A percentile compares a stretch with the other conserved stretches of the same genome.
phyloP scores from a whole-genome alignment of 106 monocot species.

The Alisma plantagoaquatica region DNA sequence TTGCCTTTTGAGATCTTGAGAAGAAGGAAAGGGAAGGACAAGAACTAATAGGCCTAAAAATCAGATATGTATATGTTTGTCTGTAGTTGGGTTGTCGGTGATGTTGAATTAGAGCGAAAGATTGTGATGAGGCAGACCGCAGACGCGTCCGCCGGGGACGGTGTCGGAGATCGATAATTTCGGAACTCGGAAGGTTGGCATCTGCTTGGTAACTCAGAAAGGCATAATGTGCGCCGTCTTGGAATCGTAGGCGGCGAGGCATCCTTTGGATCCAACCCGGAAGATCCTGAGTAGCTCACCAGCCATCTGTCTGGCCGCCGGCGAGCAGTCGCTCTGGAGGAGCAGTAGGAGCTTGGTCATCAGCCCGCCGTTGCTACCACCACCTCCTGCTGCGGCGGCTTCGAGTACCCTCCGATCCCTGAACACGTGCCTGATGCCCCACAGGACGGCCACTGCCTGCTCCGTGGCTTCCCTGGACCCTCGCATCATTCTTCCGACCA shows the following conservation, averaged over 20 bases:
- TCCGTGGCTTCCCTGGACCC: slow-evolving; percentile 35
- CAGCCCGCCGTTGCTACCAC: slow-evolving; percentile 39
- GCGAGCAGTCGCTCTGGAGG: slow-evolving; percentile 79
- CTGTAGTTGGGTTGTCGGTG: no score
- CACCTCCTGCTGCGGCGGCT: slow-evolving; percentile 48
- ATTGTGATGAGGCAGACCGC: no score
- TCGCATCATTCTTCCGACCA: not conserved
- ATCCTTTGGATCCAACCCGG: slow-evolving; percentile 44
- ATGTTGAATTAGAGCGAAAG: no score
- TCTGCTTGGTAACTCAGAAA: no score
- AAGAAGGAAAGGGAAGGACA: no score
- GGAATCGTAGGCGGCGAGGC: slow-evolving; percentile 47
- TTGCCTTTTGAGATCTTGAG: no score
- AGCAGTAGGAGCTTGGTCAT: slow-evolving; percentile 58
- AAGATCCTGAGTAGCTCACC: slow-evolving; percentile 60
- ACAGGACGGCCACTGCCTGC: slow-evolving; percentile 53
- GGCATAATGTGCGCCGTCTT: slow-evolving; percentile 84
- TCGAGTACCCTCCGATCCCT: slow-evolving; percentile 53
- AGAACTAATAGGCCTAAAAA: no score
- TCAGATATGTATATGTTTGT: no score
- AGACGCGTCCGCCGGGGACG: no score
- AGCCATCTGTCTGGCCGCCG: slow-evolving; percentile 66
- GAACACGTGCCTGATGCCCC: slow-evolving; percentile 59
- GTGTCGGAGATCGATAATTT: no score
- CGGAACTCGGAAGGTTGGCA: no score